Conservation (phyloP, 306 rosid genomes). For the Inga leiocalycina region DNA sequence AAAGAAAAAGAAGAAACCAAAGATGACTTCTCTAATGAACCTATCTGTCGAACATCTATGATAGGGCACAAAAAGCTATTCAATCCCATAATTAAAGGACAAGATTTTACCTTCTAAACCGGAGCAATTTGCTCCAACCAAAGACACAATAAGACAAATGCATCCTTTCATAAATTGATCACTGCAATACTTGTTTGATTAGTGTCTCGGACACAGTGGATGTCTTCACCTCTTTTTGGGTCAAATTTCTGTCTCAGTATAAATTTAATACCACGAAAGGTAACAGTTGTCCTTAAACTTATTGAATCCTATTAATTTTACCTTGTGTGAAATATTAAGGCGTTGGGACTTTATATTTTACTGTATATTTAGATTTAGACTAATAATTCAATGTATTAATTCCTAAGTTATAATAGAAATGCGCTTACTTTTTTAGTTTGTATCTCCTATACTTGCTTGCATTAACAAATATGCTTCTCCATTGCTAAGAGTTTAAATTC, state of each 20-base stretch:
- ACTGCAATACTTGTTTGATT: not conserved
- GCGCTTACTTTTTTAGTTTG: not conserved
- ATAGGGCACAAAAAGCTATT: not conserved
- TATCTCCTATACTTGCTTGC: not conserved
- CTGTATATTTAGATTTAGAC: not conserved
- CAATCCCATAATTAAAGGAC: not conserved
- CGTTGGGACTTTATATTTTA: not conserved
- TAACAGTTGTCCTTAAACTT: not conserved
- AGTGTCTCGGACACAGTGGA: not conserved
- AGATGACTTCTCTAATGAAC: not conserved
- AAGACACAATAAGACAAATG: not conserved
- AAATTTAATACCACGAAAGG: not conserved
- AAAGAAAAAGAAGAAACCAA: not conserved
- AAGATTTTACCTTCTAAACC: not conserved
- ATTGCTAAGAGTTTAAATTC: slow-evolving; percentile 30
- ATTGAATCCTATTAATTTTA: not conserved
- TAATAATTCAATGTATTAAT: not conserved
- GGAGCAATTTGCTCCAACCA: too few species aligned
- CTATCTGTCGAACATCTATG: not conserved
- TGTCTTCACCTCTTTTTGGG: not conserved
- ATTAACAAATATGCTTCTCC: not conserved
- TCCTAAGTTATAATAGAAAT: not conserved
- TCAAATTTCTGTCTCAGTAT: not conserved
- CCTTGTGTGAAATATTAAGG: not conserved
- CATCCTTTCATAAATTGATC: not conserved